Percentiles rank a stretch among this genome's conserved stretches.
Evolutionary conservation across 2,329 filamentous ascomycete genomes (phyloP).

Genomic region (Hymenoscyphus infarciens): DNA sequence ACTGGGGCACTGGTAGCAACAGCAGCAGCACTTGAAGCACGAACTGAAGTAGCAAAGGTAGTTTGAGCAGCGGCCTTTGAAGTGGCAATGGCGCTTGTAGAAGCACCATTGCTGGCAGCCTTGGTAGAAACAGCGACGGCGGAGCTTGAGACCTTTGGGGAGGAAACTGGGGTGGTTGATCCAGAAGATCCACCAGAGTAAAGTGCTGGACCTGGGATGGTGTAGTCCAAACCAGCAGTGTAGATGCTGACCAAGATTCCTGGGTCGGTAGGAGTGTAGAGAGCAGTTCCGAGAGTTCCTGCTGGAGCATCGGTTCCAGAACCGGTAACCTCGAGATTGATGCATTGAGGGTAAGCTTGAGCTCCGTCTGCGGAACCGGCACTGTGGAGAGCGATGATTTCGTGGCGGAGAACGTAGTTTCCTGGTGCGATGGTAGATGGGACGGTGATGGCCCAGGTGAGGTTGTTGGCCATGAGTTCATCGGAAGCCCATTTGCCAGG

Average conservation of each 20-base stretch:
- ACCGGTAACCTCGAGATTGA: conserved; percentile 46
- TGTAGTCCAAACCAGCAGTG: conserved; percentile 36
- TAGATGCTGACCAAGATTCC: conserved; percentile 46
- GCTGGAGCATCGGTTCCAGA: conserved; percentile 38
- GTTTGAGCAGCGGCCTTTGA: conserved; percentile 3
- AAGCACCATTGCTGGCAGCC: background rate
- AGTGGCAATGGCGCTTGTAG: no score
- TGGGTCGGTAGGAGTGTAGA: conserved; percentile 39
- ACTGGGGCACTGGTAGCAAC: background rate
- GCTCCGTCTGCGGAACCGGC: conserved; percentile 39
- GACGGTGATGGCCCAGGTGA: conserved; percentile 47
- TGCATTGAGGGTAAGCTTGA: conserved; percentile 49
- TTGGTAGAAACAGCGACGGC: background rate
- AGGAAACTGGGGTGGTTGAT: conserved; percentile 15
- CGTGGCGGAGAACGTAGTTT: conserved; percentile 52
- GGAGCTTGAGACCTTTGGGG: background rate
- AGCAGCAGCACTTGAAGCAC: background rate
- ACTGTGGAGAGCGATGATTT: conserved; percentile 40
- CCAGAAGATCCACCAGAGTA: conserved; percentile 13
- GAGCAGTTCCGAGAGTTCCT: conserved; percentile 26
- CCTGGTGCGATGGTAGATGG: conserved; percentile 43
- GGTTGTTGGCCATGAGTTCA: conserved; percentile 50
- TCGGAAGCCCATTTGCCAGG: conserved; percentile 43
- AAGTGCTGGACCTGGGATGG: conserved; percentile 40
- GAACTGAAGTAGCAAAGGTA: background rate